Conservation (phyloP, 2,329 filamentous ascomycete species). For the Pyrenophora teres region DNA sequence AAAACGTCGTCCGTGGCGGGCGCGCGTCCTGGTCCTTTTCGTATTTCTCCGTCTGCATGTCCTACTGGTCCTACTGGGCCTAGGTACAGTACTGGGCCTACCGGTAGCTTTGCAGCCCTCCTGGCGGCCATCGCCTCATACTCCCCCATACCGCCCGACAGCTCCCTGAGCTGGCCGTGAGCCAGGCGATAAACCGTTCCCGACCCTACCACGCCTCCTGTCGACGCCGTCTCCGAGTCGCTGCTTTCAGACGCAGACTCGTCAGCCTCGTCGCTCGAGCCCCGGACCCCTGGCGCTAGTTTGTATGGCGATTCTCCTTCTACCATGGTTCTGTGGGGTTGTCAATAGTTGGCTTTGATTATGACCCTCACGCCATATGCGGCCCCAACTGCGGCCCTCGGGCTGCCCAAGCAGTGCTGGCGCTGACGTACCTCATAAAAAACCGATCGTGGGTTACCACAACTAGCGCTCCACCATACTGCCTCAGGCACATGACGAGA, state of each 20-base stretch:
- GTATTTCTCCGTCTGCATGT: not conserved
- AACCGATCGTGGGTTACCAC: slow-evolving; percentile 83
- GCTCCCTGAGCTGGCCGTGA: slow-evolving; percentile 41
- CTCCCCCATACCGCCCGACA: slow-evolving; percentile 47
- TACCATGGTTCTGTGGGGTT: slow-evolving; percentile 62
- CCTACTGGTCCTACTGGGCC: no score
- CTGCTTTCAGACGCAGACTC: slow-evolving; percentile 43
- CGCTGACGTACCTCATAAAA: slow-evolving; percentile 63
- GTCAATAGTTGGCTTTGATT: slow-evolving; percentile 14
- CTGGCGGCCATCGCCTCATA: slow-evolving; percentile 46
- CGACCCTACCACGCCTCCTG: slow-evolving; percentile 48
- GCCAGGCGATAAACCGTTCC: slow-evolving; percentile 44
- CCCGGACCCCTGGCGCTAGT: slow-evolving; percentile 48
- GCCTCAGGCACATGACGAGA: slow-evolving; percentile 66
- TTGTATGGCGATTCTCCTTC: slow-evolving; percentile 59
- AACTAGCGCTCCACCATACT: slow-evolving; percentile 75
- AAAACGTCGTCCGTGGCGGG: not conserved
- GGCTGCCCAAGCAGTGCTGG: not conserved
- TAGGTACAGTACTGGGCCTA: no score
- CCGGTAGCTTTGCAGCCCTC: slow-evolving; percentile 26
- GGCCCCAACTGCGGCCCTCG: not conserved
- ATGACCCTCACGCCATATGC: not conserved
- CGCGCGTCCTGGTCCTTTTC: not conserved
- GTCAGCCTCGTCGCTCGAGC: slow-evolving; percentile 47
- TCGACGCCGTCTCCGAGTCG: slow-evolving; percentile 52